Evolutionary conservation across 164 flowering plant species (phyloP).

Genomic region (Annona squamosa): DNA sequence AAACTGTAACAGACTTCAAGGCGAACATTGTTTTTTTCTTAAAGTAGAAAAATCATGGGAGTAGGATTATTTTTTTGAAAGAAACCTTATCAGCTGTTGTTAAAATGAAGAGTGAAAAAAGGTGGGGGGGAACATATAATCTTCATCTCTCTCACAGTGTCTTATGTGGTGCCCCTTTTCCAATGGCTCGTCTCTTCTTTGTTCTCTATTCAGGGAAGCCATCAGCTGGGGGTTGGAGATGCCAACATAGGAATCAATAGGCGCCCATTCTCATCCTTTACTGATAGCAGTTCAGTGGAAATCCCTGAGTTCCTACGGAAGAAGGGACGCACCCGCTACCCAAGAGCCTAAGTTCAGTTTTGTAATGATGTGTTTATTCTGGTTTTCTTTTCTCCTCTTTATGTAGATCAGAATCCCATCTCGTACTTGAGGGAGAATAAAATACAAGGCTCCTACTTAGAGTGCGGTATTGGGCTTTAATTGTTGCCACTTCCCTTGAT

Average conservation of each 20-base stretch:
- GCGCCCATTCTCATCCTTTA: slow-evolving; percentile 46
- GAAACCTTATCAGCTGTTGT: too few species aligned
- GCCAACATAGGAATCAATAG: slow-evolving; percentile 36
- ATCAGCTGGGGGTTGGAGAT: slow-evolving; percentile 46
- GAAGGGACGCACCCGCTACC: slow-evolving; percentile 89
- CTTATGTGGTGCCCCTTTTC: background rate
- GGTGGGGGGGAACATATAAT: too few species aligned
- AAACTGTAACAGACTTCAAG: background rate
- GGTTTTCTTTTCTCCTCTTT: slow-evolving; percentile 2
- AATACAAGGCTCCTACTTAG: too few species aligned
- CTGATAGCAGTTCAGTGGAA: slow-evolving; percentile 59
- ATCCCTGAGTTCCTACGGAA: slow-evolving; percentile 91
- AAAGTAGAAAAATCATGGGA: too few species aligned
- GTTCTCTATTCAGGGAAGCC: slow-evolving; percentile 33
- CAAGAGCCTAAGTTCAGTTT: slow-evolving; percentile 43
- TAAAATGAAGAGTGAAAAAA: too few species aligned
- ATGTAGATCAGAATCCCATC: background rate
- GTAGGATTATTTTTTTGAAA: too few species aligned
- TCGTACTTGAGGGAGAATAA: background rate
- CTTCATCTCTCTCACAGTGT: too few species aligned
- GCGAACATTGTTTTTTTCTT: background rate
- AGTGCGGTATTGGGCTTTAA: too few species aligned
- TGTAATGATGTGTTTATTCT: background rate
- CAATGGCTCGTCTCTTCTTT: background rate
- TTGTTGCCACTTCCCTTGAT: too few species aligned